These are phyloP conservation scores for Xylaria sp. DNA, from an alignment of 2,329 filamentous ascomycete genomes.

Conservation along the genomic window DNA sequence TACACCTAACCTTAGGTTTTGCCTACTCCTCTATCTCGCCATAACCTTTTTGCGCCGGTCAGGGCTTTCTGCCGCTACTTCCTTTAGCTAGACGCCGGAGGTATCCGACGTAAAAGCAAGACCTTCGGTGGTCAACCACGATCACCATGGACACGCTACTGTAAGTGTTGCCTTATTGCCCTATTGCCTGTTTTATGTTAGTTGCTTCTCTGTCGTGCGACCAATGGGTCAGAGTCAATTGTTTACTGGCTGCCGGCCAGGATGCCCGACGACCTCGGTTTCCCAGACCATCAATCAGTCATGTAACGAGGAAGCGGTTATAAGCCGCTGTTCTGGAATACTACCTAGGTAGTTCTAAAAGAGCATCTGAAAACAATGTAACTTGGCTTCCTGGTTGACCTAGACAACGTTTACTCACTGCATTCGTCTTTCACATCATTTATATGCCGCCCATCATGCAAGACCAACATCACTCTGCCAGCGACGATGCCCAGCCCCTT, in stretches of 20 bases:
- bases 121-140: neutral
- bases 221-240: constrained; percentile 8
- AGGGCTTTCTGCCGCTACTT: neutral
- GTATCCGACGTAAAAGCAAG: constrained; percentile 3
- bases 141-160: constrained; percentile 64
- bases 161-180: constrained; percentile 50
- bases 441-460: constrained; percentile 18
- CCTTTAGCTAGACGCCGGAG: neutral
- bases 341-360: neutral
- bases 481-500: constrained; percentile 26
- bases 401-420: neutral
- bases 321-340: neutral
- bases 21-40: neutral
- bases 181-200: constrained; percentile 22
- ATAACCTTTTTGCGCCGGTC: neutral
- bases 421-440: neutral
- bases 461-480: constrained; percentile 30
- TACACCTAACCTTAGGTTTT: neutral
- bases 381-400: neutral
- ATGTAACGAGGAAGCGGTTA: neutral
- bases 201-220: constrained; percentile 14
- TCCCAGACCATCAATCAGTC: neutral
- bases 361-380: neutral
- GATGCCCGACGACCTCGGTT: neutral
- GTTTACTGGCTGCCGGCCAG: neutral